Evolutionary conservation across 2,329 filamentous ascomycete genomes (phyloP).

Genomic region (Cryphonectria radicalis): DNA sequence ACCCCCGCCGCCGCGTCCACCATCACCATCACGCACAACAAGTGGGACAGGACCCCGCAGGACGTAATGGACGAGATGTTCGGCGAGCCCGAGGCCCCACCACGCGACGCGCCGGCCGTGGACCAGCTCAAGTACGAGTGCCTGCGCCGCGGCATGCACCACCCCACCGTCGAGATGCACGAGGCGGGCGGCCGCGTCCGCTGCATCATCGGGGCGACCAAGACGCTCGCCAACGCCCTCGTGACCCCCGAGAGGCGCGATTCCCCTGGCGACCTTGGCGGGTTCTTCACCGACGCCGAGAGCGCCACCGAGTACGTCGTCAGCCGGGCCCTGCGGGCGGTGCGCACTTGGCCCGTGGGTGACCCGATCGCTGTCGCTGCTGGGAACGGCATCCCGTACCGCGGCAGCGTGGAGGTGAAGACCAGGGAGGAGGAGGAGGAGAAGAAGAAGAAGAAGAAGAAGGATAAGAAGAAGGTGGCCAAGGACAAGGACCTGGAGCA

Average conservation of each 20-base stretch:
- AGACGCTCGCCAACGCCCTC: background rate
- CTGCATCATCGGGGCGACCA: slow-evolving; percentile 17
- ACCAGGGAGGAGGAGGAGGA: background rate
- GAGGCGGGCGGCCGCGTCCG: slow-evolving; percentile 15
- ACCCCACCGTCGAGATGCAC: slow-evolving; percentile 23
- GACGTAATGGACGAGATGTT: background rate
- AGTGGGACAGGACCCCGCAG: too few species aligned
- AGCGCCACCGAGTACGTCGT: background rate
- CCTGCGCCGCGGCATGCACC: slow-evolving; percentile 31
- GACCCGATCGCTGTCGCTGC: background rate
- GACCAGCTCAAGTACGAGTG: slow-evolving; percentile 22
- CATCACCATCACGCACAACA: background rate
- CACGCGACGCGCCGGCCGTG: background rate
- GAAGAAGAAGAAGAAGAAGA: background rate
- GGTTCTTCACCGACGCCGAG: background rate
- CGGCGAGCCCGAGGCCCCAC: background rate
- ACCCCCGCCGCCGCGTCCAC: too few species aligned
- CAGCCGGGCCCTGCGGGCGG: background rate
- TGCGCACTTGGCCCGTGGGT: background rate
- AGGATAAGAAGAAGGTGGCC: too few species aligned
- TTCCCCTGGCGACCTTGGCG: background rate
- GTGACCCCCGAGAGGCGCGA: background rate
- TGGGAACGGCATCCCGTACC: background rate
- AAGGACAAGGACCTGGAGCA: background rate
- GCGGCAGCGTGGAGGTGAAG: background rate